phyloP scores from a whole-genome alignment of 306 rosid genomes.

The Cucurbita maxima region DNA sequence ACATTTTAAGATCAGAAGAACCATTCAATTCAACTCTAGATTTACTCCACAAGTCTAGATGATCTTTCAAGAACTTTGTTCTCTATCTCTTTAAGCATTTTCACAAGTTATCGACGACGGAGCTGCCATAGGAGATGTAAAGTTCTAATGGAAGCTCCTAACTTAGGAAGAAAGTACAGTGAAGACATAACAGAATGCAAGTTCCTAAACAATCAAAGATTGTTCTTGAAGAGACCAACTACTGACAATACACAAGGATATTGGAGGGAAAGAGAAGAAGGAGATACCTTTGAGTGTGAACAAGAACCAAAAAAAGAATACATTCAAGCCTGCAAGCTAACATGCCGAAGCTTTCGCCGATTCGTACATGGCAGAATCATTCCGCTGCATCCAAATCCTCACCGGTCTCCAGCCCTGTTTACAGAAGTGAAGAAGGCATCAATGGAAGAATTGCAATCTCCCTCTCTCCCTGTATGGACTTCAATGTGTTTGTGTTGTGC shows the following conservation, averaged over 20 bases:
- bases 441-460: neutral
- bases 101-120: neutral
- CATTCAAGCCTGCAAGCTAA: neutral
- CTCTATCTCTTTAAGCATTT: neutral
- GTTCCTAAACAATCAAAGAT: conserved; percentile 1
- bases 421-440: neutral
- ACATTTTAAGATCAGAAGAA: neutral
- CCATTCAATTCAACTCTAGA: neutral
- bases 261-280: neutral
- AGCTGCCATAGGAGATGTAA: neutral
- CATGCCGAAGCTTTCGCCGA: neutral
- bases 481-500: neutral
- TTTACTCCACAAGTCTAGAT: neutral
- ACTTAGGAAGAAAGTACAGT: neutral
- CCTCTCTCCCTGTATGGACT: neutral
- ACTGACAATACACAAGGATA: neutral
- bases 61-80: neutral
- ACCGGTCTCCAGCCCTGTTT: neutral
- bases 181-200: neutral
- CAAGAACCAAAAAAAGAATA: neutral
- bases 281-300: neutral
- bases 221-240: neutral
- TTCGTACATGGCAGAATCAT: neutral
- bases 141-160: neutral
- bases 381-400: neutral